These are phyloP conservation scores for Talaromyces liani DNA, from an alignment of 495 filamentous ascomycete species.

Conservation along the genomic window DNA sequence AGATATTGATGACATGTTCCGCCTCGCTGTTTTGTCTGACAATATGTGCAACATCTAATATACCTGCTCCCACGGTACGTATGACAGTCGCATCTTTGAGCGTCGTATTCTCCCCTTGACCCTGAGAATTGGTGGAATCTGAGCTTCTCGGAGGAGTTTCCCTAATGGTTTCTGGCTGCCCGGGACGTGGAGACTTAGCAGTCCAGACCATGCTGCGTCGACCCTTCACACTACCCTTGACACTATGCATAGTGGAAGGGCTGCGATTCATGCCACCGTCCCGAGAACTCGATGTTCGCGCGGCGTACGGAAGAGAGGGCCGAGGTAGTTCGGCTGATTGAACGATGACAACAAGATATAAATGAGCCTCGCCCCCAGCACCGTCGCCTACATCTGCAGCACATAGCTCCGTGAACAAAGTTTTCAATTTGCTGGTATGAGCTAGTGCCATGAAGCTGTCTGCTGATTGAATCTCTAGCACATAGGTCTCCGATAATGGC, in stretches of 20 bases:
- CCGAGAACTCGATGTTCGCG: conserved; percentile 25
- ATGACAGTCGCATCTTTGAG: conserved; percentile 42
- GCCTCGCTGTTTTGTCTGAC: conserved; percentile 68
- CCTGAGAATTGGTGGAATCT: conserved; percentile 47
- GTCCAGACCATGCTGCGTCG: conserved; percentile 86
- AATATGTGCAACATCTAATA: conserved; percentile 70
- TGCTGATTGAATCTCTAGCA: conserved; percentile 67
- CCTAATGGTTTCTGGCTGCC: conserved; percentile 28
- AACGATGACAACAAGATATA: conserved; percentile 82
- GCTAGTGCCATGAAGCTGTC: conserved; percentile 54
- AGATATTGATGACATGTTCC: conserved; percentile 73
- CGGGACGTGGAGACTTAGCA: conserved; percentile 24
- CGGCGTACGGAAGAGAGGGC: conserved; percentile 19
- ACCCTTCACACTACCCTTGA: conserved; percentile 37
- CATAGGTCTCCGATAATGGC: conserved; percentile 74
- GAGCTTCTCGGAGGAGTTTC: conserved; percentile 43
- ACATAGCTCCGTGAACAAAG: conserved; percentile 78
- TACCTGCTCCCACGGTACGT: conserved; percentile 72
- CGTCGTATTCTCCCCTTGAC: conserved; percentile 28
- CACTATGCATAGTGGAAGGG: conserved; percentile 19
- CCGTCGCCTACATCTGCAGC: conserved; percentile 77
- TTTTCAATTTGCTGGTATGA: conserved; percentile 62
- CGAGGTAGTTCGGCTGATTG: conserved; percentile 53
- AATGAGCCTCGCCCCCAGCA: conserved; percentile 52
- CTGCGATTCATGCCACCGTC: conserved; percentile 30